phyloP scores from a whole-genome alignment of 2,329 filamentous ascomycete genomes.

The Cercospora sp. region DNA sequence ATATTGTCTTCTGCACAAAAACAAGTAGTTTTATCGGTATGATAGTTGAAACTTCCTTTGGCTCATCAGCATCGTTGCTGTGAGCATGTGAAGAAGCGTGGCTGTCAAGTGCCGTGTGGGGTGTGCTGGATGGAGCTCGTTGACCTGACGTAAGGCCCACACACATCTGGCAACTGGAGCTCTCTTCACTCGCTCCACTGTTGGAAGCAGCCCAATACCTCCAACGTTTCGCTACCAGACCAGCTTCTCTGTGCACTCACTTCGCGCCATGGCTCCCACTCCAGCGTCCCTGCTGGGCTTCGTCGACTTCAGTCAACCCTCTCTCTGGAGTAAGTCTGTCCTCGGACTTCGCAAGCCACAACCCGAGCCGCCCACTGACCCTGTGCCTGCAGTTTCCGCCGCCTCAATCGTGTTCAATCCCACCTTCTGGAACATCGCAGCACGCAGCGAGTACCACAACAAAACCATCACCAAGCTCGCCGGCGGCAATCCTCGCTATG shows the following conservation, averaged over 20 bases:
- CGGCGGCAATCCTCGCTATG: slow-evolving; percentile 71
- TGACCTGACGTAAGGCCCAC: slow-evolving; percentile 3
- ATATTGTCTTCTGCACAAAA: neutral
- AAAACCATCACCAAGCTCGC: slow-evolving; percentile 86
- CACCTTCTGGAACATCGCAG: slow-evolving; percentile 96
- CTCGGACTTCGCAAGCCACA: neutral
- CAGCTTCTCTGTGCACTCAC: neutral
- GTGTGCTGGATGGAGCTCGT: neutral
- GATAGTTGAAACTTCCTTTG: neutral
- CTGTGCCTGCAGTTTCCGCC: slow-evolving; percentile 26
- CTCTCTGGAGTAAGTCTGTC: slow-evolving; percentile 49
- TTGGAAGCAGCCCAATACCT: neutral
- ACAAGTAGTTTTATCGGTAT: neutral
- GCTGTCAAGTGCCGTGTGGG: neutral
- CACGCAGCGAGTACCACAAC: slow-evolving; percentile 86
- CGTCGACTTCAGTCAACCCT: slow-evolving; percentile 47
- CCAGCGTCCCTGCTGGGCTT: slow-evolving; percentile 44
- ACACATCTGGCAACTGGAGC: neutral
- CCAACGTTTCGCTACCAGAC: neutral
- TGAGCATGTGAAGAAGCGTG: neutral
- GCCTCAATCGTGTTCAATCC: slow-evolving; percentile 90
- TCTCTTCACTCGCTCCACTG: neutral
- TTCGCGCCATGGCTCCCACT: slow-evolving; percentile 7
- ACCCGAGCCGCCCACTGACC: slow-evolving; percentile 4
- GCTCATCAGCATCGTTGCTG: neutral